Evolutionary conservation across 768 basidiomycete species (phyloP), one percentile per base, ranked within the genome.

Genomic region (Dendrothele bispora): DNA sequence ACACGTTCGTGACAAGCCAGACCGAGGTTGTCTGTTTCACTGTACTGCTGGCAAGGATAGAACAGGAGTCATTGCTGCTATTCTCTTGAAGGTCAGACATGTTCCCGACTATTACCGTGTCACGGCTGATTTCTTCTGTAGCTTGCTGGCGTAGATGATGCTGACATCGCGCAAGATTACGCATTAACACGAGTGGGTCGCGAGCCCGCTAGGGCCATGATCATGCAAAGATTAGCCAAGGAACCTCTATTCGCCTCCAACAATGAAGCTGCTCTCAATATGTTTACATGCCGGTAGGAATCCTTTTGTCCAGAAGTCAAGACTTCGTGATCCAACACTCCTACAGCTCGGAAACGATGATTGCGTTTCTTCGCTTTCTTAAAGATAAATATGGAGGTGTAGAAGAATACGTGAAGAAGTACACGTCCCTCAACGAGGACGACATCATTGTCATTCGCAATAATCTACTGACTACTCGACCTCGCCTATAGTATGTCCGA

Each of bases 21-120:
- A 75, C 32, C 77, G 80, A 17, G 79, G 76, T 0, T 84, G 77
- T 54, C 51, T 91, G 22, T 87, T 91, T 54, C 88, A 91, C 56
- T 92, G 90, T 55, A 91, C 90, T 45, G 90, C 88, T 22, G 90
- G 90, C 3, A 92, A 91, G 62, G 89, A 92, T 65, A 71, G 90
- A 55, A 91, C 90, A 2, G 90, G 88, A 14, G 68, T 91, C 20
- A 65, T 86, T 29, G 86, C 87, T 12, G 88, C 88, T 5, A 72
- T 91, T 25, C 57, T 91, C 11, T 69, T 91, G 21, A 82, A 83
- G 65, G 88, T 89, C 59, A 25, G 64, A 34, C 28, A 8, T 4
- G n/a, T 39, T 36, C 2, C 20, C 25, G 32, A 41, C 24, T n/a
- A 40, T 39, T 43, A 40, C 35, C 28, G 24, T n/a, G 11, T 21